Evolutionary conservation across 2,329 filamentous ascomycete genomes (phyloP).

Genomic region (Paecilomyces variotii): DNA sequence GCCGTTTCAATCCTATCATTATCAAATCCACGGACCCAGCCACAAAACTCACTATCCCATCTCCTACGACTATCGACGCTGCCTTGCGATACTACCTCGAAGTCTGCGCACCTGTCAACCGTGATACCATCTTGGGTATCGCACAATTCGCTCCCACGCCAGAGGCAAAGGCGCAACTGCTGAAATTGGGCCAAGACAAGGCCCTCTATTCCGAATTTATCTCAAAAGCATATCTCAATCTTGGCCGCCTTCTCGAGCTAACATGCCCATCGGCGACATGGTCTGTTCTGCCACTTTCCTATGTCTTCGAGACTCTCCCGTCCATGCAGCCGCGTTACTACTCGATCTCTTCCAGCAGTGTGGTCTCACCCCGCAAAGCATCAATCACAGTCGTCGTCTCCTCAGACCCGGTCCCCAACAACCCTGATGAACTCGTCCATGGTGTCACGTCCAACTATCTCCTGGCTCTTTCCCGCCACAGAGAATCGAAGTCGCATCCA

Average conservation of each 20-base stretch:
- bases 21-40: constrained; percentile 22
- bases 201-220: constrained; percentile 77
- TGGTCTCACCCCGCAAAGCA: constrained; percentile 39
- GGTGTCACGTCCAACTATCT: constrained; percentile 94
- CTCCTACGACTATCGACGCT: constrained; percentile 81
- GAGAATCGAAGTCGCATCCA: constrained; percentile 64
- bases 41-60: constrained; percentile 69
- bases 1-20: constrained; percentile 25
- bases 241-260: constrained; percentile 17
- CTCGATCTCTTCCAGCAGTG: constrained; percentile 19
- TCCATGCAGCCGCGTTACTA: constrained; percentile 15
- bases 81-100: constrained; percentile 86
- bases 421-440: constrained; percentile 62
- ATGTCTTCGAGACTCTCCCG: constrained; percentile 12
- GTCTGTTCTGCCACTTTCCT: constrained; percentile 11
- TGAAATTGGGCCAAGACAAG: constrained; percentile 73
- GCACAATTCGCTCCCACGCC: constrained; percentile 78
- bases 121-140: constrained; percentile 74
- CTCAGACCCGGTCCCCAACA: constrained; percentile 61
- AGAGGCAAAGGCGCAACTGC: constrained; percentile 69
- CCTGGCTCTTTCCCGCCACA: constrained; percentile 49
- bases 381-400: constrained; percentile 89
- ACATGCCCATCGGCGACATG: constrained; percentile 5
- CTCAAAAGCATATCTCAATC: constrained; percentile 63
- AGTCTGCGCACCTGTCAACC: constrained; percentile 84